Evolutionary conservation across 352 stramenopile species (phyloP).

Genomic region (Phytophthora fragariaefolia): DNA sequence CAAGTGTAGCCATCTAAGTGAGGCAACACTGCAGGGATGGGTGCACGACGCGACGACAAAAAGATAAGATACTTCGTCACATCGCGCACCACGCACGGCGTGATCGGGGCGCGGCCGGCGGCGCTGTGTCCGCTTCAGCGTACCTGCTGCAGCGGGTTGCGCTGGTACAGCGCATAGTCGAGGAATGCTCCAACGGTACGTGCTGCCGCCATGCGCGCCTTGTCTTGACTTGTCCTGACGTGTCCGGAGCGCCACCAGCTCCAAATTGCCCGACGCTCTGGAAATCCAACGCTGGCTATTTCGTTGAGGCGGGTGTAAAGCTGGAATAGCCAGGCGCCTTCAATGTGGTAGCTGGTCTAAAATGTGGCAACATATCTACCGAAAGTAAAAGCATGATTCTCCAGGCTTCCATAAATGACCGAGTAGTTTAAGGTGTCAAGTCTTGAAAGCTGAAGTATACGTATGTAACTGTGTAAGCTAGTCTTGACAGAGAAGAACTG

Average conservation of each 20-base stretch:
- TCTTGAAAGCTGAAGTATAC: too few relatives aligned
- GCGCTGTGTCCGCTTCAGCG: neutral
- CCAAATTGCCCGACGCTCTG: slow-evolving; percentile 10
- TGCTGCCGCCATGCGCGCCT: slow-evolving; percentile 10
- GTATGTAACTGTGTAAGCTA: too few relatives aligned
- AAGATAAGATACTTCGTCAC: slow-evolving; percentile 47
- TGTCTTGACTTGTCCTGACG: slow-evolving; percentile 19
- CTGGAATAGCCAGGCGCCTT: too few relatives aligned
- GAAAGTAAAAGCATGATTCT: too few relatives aligned
- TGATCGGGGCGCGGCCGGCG: too few relatives aligned
- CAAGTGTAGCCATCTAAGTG: slow-evolving; percentile 16
- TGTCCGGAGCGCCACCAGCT: slow-evolving; percentile 1
- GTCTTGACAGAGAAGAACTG: too few relatives aligned
- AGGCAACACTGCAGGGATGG: neutral
- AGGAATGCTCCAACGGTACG: slow-evolving; percentile 10
- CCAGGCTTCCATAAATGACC: too few relatives aligned
- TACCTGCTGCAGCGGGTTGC: slow-evolving; percentile 39
- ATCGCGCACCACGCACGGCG: neutral
- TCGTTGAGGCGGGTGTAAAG: too few relatives aligned
- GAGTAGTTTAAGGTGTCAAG: too few relatives aligned
- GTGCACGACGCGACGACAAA: slow-evolving; percentile 14
- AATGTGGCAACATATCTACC: too few relatives aligned
- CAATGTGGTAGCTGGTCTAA: too few relatives aligned
- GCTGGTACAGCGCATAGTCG: slow-evolving; percentile 36
- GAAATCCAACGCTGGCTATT: too few relatives aligned